These are phyloP conservation scores for Moricandia arvensis DNA, from an alignment of 345 rosid genomes.

Conservation along the genomic window DNA sequence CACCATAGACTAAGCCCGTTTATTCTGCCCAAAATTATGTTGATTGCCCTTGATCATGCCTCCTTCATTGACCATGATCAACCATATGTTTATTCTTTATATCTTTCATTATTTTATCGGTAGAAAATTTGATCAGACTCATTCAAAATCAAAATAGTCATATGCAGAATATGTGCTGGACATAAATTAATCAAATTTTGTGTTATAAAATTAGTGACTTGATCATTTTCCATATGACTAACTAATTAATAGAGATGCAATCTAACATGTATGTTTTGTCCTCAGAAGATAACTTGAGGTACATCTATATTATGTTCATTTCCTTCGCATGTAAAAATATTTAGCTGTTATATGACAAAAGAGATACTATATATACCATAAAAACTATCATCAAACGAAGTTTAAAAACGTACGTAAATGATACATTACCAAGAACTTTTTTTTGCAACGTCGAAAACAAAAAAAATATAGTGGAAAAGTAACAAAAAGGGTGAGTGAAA, in stretches of 20 bases:
- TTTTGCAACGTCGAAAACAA: no score
- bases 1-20: constrained; percentile 41
- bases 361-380: no score
- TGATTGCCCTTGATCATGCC: constrained; percentile 39
- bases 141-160: background rate
- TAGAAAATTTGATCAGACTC: no score
- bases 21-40: constrained; percentile 23
- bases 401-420: no score
- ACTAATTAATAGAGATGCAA: background rate
- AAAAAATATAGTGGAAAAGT: no score
- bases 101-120: background rate
- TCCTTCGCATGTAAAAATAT: background rate
- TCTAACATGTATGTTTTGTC: background rate
- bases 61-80: constrained; percentile 4
- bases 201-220: background rate
- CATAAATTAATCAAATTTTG: background rate
- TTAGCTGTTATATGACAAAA: background rate
- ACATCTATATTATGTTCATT: background rate
- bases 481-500: no score
- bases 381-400: no score
- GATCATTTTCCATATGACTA: background rate
- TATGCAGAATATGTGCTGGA: background rate
- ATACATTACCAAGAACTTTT: no score
- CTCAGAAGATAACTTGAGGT: background rate
- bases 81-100: background rate